Percentiles rank a stretch among this genome's conserved stretches.
Evolutionary conservation across 208 protist genomes (phyloP).

Genomic region (Trypanosoma congolense): DNA sequence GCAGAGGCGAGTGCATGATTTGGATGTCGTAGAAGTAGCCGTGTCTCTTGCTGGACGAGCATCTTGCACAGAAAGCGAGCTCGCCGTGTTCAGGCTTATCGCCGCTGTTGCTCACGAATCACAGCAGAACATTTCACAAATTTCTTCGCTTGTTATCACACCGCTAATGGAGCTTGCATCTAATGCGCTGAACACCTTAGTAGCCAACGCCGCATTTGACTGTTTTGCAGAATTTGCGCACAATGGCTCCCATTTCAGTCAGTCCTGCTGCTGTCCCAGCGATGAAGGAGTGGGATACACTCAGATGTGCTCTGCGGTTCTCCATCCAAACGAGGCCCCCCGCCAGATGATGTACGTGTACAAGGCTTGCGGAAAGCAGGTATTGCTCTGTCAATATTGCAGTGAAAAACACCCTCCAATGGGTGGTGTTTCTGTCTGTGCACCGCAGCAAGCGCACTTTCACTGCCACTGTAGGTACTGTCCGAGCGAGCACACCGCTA

Average conservation of each 20-base stretch:
- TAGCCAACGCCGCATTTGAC: conserved; percentile 48
- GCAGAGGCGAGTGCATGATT: conserved; percentile 29
- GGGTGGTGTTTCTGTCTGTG: conserved; percentile 14
- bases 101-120: conserved; percentile 33
- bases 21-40: conserved; percentile 69
- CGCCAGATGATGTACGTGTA: conserved; percentile 55
- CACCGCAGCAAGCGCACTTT: conserved; percentile 58
- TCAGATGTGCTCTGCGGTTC: conserved; percentile 22
- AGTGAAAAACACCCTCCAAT: conserved; percentile 40
- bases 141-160: conserved; percentile 33
- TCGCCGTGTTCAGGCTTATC: conserved; percentile 42
- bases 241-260: conserved; percentile 39
- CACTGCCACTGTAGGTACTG: conserved; percentile 43
- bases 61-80: conserved; percentile 49
- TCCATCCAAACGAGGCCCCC: conserved; percentile 27
- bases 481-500: neutral
- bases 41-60: conserved; percentile 33
- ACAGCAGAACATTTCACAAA: conserved; percentile 41
- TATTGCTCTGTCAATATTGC: conserved; percentile 54
- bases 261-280: neutral
- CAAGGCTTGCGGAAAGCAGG: conserved; percentile 19
- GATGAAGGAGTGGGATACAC: conserved; percentile 9
- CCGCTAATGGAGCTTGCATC: conserved; percentile 33
- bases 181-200: conserved; percentile 34
- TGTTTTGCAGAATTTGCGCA: conserved; percentile 65